A percentile compares a stretch with the other conserved stretches of the same genome.
Conservation (phyloP, 192 early-diverging fungal species). For the Backusella tuberculispora region DNA sequence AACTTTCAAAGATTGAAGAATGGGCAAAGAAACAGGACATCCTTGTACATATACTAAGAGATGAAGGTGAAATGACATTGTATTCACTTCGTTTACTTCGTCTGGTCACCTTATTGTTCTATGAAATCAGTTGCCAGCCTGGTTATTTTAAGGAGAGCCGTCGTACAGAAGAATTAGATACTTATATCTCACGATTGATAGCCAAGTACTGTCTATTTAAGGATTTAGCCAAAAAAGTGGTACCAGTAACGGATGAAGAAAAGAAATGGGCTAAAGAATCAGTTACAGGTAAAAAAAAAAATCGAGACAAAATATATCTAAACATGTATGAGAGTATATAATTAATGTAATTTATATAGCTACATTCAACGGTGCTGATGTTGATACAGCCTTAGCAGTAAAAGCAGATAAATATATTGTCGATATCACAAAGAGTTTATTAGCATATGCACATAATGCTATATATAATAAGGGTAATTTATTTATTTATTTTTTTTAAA, state of each 20-base stretch:
- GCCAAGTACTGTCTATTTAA: constrained; percentile 10
- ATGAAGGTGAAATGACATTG: constrained; percentile 45
- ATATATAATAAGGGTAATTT: constrained; percentile 7
- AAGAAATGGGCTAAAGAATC: constrained; percentile 11
- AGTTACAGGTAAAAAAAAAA: constrained; percentile 2
- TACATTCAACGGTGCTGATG: neutral
- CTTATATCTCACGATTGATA: neutral
- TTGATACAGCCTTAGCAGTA: neutral
- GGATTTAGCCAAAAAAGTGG: neutral
- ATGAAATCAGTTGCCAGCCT: constrained; percentile 47
- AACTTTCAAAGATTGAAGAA: neutral
- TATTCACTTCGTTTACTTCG: constrained; percentile 54
- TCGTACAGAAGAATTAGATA: neutral
- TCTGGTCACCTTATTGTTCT: constrained; percentile 50
- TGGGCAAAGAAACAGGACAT: constrained; percentile 44
- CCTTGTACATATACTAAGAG: constrained; percentile 59
- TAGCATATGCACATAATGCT: constrained; percentile 14
- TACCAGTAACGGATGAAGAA: constrained; percentile 8
- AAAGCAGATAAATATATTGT: constrained; percentile 17
- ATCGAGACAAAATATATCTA: neutral
- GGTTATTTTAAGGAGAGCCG: constrained; percentile 22
- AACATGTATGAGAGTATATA: neutral
- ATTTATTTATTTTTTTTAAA: neutral
- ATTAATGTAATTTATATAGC: neutral
- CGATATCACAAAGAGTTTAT: constrained; percentile 11